Conservation (phyloP, 768 basidiomycete genomes). For the Termitomyces sp. region DNA sequence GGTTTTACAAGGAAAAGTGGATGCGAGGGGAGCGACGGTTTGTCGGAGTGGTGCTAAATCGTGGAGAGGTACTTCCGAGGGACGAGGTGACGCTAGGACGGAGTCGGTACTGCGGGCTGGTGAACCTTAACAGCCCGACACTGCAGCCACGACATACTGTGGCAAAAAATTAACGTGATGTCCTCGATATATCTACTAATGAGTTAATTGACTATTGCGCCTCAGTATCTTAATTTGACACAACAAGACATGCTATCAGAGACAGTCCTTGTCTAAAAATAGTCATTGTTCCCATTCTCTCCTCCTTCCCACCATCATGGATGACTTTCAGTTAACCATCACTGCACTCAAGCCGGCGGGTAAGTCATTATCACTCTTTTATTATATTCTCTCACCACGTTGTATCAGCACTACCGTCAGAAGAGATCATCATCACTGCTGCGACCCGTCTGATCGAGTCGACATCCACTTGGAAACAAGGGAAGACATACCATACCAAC, state of each 20-base stretch:
- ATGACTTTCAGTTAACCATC: conserved; percentile 10
- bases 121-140: conserved; percentile 46
- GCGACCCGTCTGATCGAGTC: conserved; percentile 52
- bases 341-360: conserved; percentile 11
- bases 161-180: conserved; percentile 14
- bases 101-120: conserved; percentile 78
- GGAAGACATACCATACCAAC: conserved; percentile 52
- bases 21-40: conserved; percentile 69
- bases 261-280: conserved; percentile 8
- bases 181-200: conserved; percentile 6
- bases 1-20: conserved; percentile 85
- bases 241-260: not conserved
- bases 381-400: not conserved
- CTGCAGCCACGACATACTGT: conserved; percentile 12
- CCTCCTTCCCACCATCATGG: conserved; percentile 17
- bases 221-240: not conserved
- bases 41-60: conserved; percentile 78
- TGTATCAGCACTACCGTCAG: conserved; percentile 52
- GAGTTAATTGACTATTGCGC: not conserved
- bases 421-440: conserved; percentile 48
- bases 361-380: not conserved
- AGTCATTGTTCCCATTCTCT: conserved; percentile 1
- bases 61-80: conserved; percentile 83
- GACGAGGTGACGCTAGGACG: conserved; percentile 70
- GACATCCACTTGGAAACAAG: conserved; percentile 56